These are phyloP conservation scores for Schizosaccharomyces osmophilus DNA, from an alignment of 805 yeast species.

Conservation along the genomic window DNA sequence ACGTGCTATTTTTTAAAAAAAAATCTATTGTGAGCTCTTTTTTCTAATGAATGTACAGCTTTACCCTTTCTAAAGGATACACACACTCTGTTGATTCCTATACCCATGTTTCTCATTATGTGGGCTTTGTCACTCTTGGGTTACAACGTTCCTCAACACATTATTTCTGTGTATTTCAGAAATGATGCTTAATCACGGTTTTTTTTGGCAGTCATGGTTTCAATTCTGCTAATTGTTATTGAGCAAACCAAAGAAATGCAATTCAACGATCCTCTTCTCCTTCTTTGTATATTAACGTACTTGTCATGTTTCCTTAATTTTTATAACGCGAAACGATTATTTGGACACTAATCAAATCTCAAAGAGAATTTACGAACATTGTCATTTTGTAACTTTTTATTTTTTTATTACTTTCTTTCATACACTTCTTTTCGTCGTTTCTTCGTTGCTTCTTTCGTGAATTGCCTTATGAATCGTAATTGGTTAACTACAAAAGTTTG, in stretches of 20 bases:
- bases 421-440: too few species aligned
- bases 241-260: too few species aligned
- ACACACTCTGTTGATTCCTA: constrained; percentile 36
- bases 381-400: too few species aligned
- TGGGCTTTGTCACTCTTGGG: constrained; percentile 44
- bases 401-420: too few species aligned
- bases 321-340: too few species aligned
- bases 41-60: constrained; percentile 5
- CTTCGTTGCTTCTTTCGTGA: not conserved
- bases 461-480: not conserved
- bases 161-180: constrained; percentile 24
- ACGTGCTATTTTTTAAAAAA: constrained; percentile 1
- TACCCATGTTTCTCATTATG: constrained; percentile 30
- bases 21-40: not conserved
- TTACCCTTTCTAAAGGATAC: constrained; percentile 43
- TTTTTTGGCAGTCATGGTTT: not conserved
- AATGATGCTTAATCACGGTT: constrained; percentile 7
- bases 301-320: too few species aligned
- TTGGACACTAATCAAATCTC: too few species aligned
- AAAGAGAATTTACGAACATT: too few species aligned
- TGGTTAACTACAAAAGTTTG: constrained; percentile 5
- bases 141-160: constrained; percentile 44
- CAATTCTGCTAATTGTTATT: not conserved
- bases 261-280: too few species aligned
- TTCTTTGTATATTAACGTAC: too few species aligned